Percentiles rank a stretch among this genome's conserved stretches.
phyloP scores from a whole-genome alignment of 129 eudicot genomes.

The Scalesia atractyloides region DNA sequence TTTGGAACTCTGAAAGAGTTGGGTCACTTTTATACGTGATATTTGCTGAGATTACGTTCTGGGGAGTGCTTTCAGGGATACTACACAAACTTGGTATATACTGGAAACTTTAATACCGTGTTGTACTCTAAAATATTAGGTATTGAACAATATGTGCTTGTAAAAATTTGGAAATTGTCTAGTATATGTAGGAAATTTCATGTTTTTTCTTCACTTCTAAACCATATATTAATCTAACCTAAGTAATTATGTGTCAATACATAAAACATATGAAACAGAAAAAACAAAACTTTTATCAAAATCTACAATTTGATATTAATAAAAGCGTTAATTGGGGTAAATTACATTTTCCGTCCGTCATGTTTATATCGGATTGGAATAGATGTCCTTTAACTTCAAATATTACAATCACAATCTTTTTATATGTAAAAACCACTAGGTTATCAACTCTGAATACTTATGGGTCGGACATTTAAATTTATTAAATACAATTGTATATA shows the following conservation, averaged over 20 bases:
- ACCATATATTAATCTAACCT: not conserved
- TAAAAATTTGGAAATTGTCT: not conserved
- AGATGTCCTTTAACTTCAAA: too few species aligned
- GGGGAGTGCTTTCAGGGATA: conserved; percentile 78
- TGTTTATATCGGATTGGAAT: too few species aligned
- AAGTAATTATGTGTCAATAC: not conserved
- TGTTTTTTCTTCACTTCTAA: not conserved
- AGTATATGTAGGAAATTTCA: not conserved
- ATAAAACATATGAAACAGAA: too few species aligned
- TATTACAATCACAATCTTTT: too few species aligned
- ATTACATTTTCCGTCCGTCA: too few species aligned
- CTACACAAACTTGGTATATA: conserved; percentile 69
- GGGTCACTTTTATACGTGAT: conserved; percentile 74
- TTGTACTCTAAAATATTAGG: not conserved
- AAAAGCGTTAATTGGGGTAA: too few species aligned
- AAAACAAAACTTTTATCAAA: too few species aligned
- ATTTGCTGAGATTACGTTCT: conserved; percentile 76
- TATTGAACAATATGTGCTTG: not conserved
- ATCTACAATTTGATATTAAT: too few species aligned
- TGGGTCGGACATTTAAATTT: too few species aligned
- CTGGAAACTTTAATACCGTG: conserved; percentile 62
- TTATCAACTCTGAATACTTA: too few species aligned
- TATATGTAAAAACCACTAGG: too few species aligned
- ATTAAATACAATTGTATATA: too few species aligned
- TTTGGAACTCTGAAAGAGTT: conserved; percentile 74